phyloP scores from a whole-genome alignment of 768 basidiomycete species.

The Phanerochaete carnosa region DNA sequence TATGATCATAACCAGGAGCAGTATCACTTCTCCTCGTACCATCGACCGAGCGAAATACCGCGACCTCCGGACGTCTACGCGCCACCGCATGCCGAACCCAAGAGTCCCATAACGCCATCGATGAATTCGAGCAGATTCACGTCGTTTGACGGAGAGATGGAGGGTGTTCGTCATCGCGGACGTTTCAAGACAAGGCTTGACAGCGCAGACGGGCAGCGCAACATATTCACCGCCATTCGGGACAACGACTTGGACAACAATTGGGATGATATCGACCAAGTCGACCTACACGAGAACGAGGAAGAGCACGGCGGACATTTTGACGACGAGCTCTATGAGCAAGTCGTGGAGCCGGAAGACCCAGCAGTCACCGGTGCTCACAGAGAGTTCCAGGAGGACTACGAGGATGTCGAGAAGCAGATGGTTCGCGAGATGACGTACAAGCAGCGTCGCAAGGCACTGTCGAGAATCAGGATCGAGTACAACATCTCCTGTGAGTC shows the following conservation, averaged over 20 bases:
- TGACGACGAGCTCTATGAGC: conserved; percentile 9
- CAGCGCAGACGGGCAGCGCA: conserved; percentile 1
- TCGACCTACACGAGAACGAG: neutral
- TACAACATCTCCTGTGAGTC: conserved; percentile 67
- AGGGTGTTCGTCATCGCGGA: neutral
- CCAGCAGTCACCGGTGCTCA: conserved; percentile 56
- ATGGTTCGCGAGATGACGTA: conserved; percentile 63
- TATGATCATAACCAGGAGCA: neutral
- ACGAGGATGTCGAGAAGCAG: conserved; percentile 57
- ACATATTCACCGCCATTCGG: conserved; percentile 2
- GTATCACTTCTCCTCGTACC: neutral
- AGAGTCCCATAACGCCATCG: neutral
- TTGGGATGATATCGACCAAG: conserved; percentile 11
- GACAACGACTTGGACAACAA: conserved; percentile 11
- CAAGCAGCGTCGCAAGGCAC: conserved; percentile 59
- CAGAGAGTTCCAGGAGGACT: conserved; percentile 46
- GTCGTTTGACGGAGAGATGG: neutral
- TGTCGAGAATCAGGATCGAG: conserved; percentile 61
- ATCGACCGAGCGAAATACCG: neutral
- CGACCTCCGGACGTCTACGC: neutral
- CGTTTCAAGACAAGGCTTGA: neutral
- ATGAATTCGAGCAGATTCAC: neutral
- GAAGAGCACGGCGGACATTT: neutral
- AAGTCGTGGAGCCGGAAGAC: conserved; percentile 57
- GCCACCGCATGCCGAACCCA: neutral